Evolutionary conservation across 208 protist genomes (phyloP).

Genomic region (Acanthamoeba triangularis): DNA sequence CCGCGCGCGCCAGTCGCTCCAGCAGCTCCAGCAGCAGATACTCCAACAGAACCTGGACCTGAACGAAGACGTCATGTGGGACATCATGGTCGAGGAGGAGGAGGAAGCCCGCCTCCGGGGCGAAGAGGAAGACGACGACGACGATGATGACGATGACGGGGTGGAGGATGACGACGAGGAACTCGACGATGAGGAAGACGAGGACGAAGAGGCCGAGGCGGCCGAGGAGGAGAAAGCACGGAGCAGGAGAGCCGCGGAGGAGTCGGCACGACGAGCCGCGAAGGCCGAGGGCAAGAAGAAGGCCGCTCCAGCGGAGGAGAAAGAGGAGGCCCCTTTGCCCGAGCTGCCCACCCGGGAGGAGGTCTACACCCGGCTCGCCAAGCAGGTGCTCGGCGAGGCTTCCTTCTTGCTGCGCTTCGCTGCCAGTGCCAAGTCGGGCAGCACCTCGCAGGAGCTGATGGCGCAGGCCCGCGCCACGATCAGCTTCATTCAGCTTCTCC

Average conservation of each 20-base stretch:
- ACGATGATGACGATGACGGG: not conserved
- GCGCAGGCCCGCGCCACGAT: not conserved
- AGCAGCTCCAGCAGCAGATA: constrained; percentile 8
- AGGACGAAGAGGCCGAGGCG: constrained; percentile 22
- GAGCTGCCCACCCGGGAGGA: constrained; percentile 23
- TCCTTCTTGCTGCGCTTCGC: constrained; percentile 38
- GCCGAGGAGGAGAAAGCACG: not conserved
- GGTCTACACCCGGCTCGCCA: constrained; percentile 32
- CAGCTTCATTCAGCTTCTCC: constrained; percentile 55
- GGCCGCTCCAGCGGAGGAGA: not conserved
- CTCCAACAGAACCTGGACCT: not conserved
- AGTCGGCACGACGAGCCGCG: not conserved
- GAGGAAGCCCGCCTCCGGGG: constrained; percentile 15
- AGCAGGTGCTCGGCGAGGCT: constrained; percentile 3
- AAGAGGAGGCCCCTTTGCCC: not conserved
- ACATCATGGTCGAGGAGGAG: constrained; percentile 61
- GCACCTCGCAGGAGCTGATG: not conserved
- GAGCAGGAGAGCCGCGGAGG: not conserved
- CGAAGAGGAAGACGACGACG: constrained; percentile 9
- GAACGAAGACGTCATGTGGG: constrained; percentile 59
- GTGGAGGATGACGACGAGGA: constrained; percentile 7
- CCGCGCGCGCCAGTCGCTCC: constrained; percentile 14
- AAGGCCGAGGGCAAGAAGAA: constrained; percentile 28
- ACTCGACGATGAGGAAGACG: not conserved
- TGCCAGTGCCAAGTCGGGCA: not conserved